Conservation (phyloP, 495 filamentous ascomycete species). For the Lindgomyces ingoldianus region DNA sequence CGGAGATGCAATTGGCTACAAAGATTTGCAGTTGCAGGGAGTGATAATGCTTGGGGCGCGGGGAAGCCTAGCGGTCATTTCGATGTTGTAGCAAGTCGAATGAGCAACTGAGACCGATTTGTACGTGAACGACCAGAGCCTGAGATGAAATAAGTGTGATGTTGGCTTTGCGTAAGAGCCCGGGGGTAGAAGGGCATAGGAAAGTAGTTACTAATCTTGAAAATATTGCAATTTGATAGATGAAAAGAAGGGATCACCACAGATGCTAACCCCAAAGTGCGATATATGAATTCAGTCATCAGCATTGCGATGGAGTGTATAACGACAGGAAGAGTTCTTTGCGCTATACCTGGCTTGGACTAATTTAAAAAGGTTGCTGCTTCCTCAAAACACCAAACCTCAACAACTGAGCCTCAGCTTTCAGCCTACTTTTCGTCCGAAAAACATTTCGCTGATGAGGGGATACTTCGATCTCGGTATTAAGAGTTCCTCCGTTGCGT, state of each 20-base stretch:
- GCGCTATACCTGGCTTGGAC: not conserved
- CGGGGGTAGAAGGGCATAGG: not conserved
- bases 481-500: not conserved
- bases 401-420: no score
- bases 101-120: not conserved
- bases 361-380: no score
- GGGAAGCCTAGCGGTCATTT: slow-evolving; percentile 1
- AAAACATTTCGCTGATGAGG: not conserved
- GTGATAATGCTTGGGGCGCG: not conserved
- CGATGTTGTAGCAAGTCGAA: not conserved
- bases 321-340: not conserved
- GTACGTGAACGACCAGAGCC: not conserved
- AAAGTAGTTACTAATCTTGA: no score
- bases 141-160: not conserved
- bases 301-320: not conserved
- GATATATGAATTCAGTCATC: not conserved
- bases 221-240: not conserved
- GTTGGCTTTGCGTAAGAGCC: no score
- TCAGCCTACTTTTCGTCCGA: not conserved
- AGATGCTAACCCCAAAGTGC: not conserved
- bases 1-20: not conserved
- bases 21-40: not conserved
- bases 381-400: no score
- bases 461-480: not conserved
- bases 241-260: not conserved